These are phyloP conservation scores for Saccharomyces kudriavzevii DNA, from an alignment of 805 yeast genomes.

Conservation along the genomic window DNA sequence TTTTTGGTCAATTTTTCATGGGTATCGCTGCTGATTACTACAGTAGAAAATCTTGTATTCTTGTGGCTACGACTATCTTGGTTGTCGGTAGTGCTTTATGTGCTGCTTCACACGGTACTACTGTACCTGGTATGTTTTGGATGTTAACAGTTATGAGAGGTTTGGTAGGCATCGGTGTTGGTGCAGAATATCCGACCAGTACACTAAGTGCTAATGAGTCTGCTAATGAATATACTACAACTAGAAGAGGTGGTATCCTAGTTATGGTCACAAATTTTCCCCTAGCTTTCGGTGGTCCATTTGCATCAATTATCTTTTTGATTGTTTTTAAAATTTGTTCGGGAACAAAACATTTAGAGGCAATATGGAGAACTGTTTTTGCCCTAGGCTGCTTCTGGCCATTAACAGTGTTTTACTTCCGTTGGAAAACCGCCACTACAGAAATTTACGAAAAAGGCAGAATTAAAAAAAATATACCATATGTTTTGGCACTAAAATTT, in stretches of 20 bases:
- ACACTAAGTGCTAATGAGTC: conserved; percentile 93
- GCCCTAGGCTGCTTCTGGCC: conserved; percentile 92
- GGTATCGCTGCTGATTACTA: conserved; percentile 75
- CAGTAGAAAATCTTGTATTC: conserved; percentile 79
- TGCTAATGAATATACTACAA: conserved; percentile 66
- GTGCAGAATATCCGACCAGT: conserved; percentile 92
- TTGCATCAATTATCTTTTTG: conserved; percentile 77
- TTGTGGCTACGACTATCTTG: conserved; percentile 64
- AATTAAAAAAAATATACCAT: conserved; percentile 61
- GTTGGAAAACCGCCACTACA: conserved; percentile 69
- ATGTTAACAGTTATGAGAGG: conserved; percentile 80
- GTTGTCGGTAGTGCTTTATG: conserved; percentile 71
- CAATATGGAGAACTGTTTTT: conserved; percentile 86
- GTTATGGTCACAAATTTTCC: conserved; percentile 80
- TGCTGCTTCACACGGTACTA: conserved; percentile 53
- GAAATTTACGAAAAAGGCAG: conserved; percentile 61
- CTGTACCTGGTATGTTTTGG: conserved; percentile 61
- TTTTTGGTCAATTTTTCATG: conserved; percentile 73
- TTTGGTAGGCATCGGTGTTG: conserved; percentile 84
- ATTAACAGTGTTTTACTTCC: conserved; percentile 61
- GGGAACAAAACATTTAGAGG: conserved; percentile 55
- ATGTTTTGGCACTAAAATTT: conserved; percentile 59
- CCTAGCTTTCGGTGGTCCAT: conserved; percentile 84
- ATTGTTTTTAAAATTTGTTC: conserved; percentile 74
- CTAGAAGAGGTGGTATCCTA: conserved; percentile 81